Conservation (phyloP, 2,329 filamentous ascomycete species). For the Blumeria graminis region DNA sequence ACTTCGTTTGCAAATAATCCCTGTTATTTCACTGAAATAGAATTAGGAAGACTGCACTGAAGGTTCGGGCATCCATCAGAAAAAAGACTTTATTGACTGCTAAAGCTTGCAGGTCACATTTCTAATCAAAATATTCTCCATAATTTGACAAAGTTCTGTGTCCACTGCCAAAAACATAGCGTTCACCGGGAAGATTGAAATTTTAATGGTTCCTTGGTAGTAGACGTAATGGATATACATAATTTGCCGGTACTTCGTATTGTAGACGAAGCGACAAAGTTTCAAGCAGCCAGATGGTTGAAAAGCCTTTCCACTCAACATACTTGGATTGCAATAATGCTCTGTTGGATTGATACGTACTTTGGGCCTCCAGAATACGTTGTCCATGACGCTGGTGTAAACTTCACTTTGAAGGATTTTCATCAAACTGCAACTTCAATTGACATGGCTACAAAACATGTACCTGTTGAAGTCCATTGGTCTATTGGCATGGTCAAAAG, state of each 20-base stretch:
- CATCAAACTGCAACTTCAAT: neutral
- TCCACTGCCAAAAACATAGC: neutral
- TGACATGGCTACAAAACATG: neutral
- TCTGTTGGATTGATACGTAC: conserved; percentile 3
- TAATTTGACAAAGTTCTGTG: neutral
- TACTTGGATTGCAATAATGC: neutral
- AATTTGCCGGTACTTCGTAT: neutral
- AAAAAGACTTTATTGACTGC: neutral
- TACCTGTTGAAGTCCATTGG: neutral
- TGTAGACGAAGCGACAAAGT: neutral
- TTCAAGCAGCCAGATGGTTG: conserved; percentile 2
- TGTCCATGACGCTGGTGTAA: neutral
- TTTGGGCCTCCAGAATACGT: conserved; percentile 1
- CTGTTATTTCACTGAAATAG: neutral
- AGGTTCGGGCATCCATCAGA: neutral
- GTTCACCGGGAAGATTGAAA: neutral
- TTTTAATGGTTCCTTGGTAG: conserved; percentile 1
- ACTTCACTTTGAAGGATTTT: conserved; percentile 3
- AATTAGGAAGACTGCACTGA: neutral
- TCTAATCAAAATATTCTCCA: neutral
- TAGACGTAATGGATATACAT: conserved; percentile 3
- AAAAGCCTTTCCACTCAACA: neutral
- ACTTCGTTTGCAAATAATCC: neutral
- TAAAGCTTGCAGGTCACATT: neutral
- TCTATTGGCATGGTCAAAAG: conserved; percentile 2